Conservation (phyloP, 441 rosid species). For the Adansonia madagascariensis region DNA sequence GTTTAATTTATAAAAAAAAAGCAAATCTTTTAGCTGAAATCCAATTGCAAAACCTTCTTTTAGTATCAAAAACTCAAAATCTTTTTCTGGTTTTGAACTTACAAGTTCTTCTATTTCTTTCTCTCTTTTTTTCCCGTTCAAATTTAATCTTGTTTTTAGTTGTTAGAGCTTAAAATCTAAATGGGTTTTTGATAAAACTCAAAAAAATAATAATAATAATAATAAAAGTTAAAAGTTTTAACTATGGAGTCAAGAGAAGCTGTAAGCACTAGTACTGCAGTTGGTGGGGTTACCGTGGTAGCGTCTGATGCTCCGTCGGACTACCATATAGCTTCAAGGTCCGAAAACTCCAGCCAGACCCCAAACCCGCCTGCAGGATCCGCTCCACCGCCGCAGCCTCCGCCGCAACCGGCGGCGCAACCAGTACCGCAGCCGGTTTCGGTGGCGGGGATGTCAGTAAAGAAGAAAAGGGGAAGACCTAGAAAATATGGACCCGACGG, state of each 20-base stretch:
- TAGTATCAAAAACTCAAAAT: neutral
- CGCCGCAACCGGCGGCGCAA: slow-evolving; percentile 35
- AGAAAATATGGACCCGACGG: slow-evolving; percentile 76
- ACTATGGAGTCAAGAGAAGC: slow-evolving; percentile 73
- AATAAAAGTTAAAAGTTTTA: slow-evolving; percentile 34
- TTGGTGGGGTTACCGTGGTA: slow-evolving; percentile 69
- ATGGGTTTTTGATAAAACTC: slow-evolving; percentile 45
- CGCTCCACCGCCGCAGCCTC: slow-evolving; percentile 41
- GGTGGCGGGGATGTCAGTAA: slow-evolving; percentile 40
- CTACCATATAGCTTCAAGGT: slow-evolving; percentile 71
- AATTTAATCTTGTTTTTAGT: slow-evolving; percentile 30
- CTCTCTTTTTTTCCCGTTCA: slow-evolving; percentile 2
- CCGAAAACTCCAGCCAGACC: slow-evolving; percentile 53
- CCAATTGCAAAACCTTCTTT: slow-evolving; percentile 25
- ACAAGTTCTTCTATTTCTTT: slow-evolving; percentile 26
- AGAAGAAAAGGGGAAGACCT: slow-evolving; percentile 76
- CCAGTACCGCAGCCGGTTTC: slow-evolving; percentile 31
- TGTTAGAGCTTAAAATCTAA: slow-evolving; percentile 46
- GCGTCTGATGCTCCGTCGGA: slow-evolving; percentile 89
- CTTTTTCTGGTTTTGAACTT: slow-evolving; percentile 25
- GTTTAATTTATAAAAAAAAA: no score
- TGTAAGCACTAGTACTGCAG: slow-evolving; percentile 40
- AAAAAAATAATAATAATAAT: neutral
- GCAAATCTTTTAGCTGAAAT: slow-evolving; percentile 25
- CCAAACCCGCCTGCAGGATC: slow-evolving; percentile 49